These are phyloP conservation scores for Rhodocollybia butyracea DNA, from an alignment of 768 basidiomycete genomes.

Conservation along the genomic window DNA sequence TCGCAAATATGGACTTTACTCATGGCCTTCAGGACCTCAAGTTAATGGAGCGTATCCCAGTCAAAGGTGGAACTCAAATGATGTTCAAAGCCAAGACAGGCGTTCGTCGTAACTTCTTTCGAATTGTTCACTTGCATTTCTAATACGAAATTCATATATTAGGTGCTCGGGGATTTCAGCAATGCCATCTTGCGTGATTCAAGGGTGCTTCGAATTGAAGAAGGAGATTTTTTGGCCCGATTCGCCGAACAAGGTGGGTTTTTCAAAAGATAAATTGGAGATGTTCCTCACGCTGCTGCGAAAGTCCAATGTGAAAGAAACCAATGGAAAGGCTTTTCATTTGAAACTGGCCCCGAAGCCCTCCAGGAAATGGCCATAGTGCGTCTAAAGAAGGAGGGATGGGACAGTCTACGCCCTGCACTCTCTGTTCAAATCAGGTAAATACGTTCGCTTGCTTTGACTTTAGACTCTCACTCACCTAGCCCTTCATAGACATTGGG, in stretches of 20 bases:
- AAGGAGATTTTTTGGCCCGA: slow-evolving; percentile 4
- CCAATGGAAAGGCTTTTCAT: slow-evolving; percentile 5
- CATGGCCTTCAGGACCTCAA: too few species aligned
- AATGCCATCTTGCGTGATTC: slow-evolving; percentile 17
- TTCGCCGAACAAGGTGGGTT: slow-evolving; percentile 15
- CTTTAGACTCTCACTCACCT: neutral
- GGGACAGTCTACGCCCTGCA: slow-evolving; percentile 14
- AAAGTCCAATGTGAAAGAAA: slow-evolving; percentile 1
- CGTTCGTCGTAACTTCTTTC: too few species aligned
- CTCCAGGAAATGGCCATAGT: slow-evolving; percentile 14
- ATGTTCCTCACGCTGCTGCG: neutral
- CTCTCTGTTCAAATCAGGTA: slow-evolving; percentile 17
- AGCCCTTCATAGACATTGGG: slow-evolving; percentile 29
- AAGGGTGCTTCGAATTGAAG: slow-evolving; percentile 15
- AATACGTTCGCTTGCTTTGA: neutral
- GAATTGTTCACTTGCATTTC: too few species aligned
- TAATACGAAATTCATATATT: neutral
- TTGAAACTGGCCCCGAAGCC: slow-evolving; percentile 7
- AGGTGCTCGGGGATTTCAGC: slow-evolving; percentile 12
- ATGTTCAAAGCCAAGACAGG: too few species aligned
- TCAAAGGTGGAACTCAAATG: too few species aligned
- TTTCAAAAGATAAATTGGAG: neutral
- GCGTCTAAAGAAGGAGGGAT: slow-evolving; percentile 13
- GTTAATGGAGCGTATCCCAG: too few species aligned
- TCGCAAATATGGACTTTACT: too few species aligned